Conservation (phyloP, 169 alveolate species). For the Plasmodium billcollinsi region DNA sequence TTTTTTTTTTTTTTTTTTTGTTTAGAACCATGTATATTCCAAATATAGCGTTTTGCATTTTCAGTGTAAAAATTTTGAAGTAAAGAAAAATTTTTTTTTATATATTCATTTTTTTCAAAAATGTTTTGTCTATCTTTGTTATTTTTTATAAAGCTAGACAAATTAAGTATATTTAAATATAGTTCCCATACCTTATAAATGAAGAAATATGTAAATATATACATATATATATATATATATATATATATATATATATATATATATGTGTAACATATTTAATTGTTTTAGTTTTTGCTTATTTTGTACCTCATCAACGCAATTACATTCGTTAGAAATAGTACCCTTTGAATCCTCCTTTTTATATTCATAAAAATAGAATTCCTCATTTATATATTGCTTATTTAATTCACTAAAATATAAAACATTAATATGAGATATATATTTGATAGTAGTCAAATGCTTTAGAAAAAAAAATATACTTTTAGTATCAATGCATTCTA, state of each 20-base stretch:
- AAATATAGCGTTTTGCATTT: constrained; percentile 36
- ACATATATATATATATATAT: background rate
- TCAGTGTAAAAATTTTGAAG: constrained; percentile 26
- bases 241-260: background rate
- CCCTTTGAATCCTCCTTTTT: constrained; percentile 37
- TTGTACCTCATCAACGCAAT: constrained; percentile 35
- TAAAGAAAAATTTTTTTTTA: constrained; percentile 41
- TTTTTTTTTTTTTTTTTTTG: background rate
- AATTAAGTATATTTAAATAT: constrained; percentile 18
- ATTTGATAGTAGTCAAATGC: background rate
- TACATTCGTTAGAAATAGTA: constrained; percentile 14
- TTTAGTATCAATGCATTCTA: constrained; percentile 34
- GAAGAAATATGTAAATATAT: background rate
- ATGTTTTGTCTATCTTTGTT: constrained; percentile 22
- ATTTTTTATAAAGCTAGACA: constrained; percentile 30
- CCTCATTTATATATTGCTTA: constrained; percentile 30
- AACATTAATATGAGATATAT: constrained; percentile 7
- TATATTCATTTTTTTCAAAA: constrained; percentile 48
- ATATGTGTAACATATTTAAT: background rate
- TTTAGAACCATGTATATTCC: constrained; percentile 45
- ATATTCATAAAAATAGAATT: constrained; percentile 35
- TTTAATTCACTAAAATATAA: constrained; percentile 53
- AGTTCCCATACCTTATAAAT: constrained; percentile 54
- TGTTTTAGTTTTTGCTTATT: background rate
- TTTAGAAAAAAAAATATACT: constrained; percentile 13